Percentiles rank a stretch among this genome's conserved stretches.
phyloP scores from a whole-genome alignment of 2,329 filamentous ascomycete genomes.

The Orbilia javanica region DNA sequence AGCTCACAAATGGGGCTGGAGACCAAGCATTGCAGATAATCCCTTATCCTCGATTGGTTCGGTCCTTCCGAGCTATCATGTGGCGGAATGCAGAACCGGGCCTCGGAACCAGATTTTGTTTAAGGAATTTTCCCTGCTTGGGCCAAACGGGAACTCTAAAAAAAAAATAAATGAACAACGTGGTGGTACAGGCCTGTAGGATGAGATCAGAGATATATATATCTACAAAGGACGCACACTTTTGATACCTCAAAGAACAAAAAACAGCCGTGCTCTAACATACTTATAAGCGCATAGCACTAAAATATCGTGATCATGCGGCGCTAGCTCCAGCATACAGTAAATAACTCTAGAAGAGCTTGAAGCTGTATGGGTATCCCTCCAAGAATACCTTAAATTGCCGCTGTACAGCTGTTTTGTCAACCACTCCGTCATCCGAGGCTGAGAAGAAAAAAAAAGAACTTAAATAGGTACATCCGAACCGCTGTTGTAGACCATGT shows the following conservation, averaged over 20 bases:
- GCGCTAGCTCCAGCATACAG: neutral
- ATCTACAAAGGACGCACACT: too few species aligned
- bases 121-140: neutral
- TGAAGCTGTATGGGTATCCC: neutral
- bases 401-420: too few species aligned
- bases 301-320: neutral
- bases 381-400: too few species aligned
- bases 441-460: neutral
- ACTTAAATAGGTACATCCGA: neutral
- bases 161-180: neutral
- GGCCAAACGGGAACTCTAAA: too few species aligned
- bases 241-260: neutral
- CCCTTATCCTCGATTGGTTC: neutral
- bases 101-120: too few species aligned
- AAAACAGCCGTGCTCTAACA: too few species aligned
- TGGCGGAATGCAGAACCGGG: neutral
- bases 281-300: neutral
- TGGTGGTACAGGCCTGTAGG: slow-evolving; percentile 4
- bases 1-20: slow-evolving; percentile 35
- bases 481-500: slow-evolving; percentile 2
- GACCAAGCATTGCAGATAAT: too few species aligned
- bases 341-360: neutral
- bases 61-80: slow-evolving; percentile 17
- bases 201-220: slow-evolving; percentile 34
- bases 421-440: neutral